Evolutionary conservation across 2,329 filamentous ascomycete species (phyloP).

Genomic region (Elsinoe necatrix): DNA sequence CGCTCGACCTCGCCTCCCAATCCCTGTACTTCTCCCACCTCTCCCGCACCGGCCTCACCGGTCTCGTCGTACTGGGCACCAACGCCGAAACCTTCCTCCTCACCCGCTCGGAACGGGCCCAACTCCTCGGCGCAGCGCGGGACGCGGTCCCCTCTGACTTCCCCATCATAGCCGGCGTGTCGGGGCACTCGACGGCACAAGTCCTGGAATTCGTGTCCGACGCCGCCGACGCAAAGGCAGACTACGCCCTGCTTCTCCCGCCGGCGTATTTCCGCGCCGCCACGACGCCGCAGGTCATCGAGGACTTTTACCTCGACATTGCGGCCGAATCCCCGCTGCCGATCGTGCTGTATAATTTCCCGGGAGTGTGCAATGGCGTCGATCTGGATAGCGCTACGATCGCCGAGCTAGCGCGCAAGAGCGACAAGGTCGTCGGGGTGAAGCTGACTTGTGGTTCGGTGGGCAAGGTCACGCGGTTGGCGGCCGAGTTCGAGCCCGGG

Average conservation of each 20-base stretch:
- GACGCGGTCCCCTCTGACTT: slow-evolving; percentile 35
- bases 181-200: slow-evolving; percentile 37
- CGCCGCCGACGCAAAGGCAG: slow-evolving; percentile 34
- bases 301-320: slow-evolving; percentile 39
- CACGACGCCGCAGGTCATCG: slow-evolving; percentile 35
- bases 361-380: slow-evolving; percentile 58
- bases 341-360: slow-evolving; percentile 64
- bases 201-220: slow-evolving; percentile 37
- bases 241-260: slow-evolving; percentile 38
- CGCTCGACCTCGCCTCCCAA: slow-evolving; percentile 35
- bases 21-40: slow-evolving; percentile 39
- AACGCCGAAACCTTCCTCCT: slow-evolving; percentile 42
- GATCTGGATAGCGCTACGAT: slow-evolving; percentile 60
- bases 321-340: slow-evolving; percentile 54
- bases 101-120: slow-evolving; percentile 33
- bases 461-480: slow-evolving; percentile 51
- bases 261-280: slow-evolving; percentile 39
- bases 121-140: slow-evolving; percentile 31
- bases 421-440: slow-evolving; percentile 53
- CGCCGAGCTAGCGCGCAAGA: slow-evolving; percentile 42
- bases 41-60: slow-evolving; percentile 35
- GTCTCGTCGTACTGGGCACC: slow-evolving; percentile 40
- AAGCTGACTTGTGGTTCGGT: slow-evolving; percentile 58
- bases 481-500: slow-evolving; percentile 44
- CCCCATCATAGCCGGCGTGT: slow-evolving; percentile 38